Base-by-base conservation (phyloP, 2,329 filamentous ascomycete species). In the Phaeosphaeria sp. region DNA sequence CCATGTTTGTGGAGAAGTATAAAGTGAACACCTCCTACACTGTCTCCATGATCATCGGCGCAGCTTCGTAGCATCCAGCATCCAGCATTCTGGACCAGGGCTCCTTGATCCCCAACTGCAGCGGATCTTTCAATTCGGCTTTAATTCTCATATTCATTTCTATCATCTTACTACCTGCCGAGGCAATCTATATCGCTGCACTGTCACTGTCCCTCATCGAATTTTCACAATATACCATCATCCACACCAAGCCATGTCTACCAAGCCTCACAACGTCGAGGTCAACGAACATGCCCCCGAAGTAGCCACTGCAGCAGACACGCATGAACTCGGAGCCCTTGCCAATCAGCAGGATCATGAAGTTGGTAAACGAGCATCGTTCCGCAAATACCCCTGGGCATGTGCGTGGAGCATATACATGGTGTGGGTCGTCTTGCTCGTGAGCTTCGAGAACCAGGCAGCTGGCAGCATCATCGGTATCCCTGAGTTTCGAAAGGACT, bases 401-500 rank as follows among this genome's bases (percentile, higher is more conserved):
- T 69, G 65, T 21, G 55, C 60, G 61, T 81, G 79, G 79, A 77
- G 68, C 39, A 30, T 79, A 36, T 81, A 74, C 56, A 77, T 77
- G 25, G 73, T 78, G 8, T 82, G 77, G 77, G 67, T 71, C 15
- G 67, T 79, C 3, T 56, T 81, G 8, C 73, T 80, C 20, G 74
- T 77, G 45, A 72, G 68, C 33, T 81, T 81, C 48, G 79, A 81
- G 57, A 78, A 78, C 56, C 77, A 80, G 57, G 79, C 79, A 21
- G 66, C 74, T 3, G 78, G 78, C 6, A 78, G 69, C 51, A 75
- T 80, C 22, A 72, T 81, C 42, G 74, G 78, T 21, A 79, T 82
- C n/a, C 80, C 80, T 2, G 57, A 78, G 53, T 82, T 82, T 63
- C 72, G 79, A 33, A 74, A 81, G 56, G 79, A 82, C 60, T 82